Evolutionary conservation across 2,329 filamentous ascomycete genomes (phyloP).

Genomic region (Coniochaeta sp.): DNA sequence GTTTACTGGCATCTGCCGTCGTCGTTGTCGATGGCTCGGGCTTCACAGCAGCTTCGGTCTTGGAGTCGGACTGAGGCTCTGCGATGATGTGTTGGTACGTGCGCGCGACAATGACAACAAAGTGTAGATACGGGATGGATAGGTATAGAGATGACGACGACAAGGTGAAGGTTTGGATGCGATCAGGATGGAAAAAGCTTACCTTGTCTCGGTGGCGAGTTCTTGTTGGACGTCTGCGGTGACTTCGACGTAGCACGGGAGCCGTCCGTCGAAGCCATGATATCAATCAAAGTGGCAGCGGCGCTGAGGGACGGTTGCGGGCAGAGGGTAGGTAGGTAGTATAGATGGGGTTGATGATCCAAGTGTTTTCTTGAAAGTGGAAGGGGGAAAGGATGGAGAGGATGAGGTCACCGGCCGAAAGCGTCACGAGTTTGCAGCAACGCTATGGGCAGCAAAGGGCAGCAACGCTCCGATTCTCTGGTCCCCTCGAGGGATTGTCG

Average conservation of each 20-base stretch:
- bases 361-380: too few species aligned
- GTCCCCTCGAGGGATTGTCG: background rate
- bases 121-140: slow-evolving; percentile 10
- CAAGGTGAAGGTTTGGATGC: slow-evolving; percentile 8
- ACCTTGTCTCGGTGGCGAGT: slow-evolving; percentile 36
- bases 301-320: slow-evolving; percentile 5
- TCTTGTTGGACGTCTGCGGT: slow-evolving; percentile 36
- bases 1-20: slow-evolving; percentile 55
- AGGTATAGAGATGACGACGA: slow-evolving; percentile 14
- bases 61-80: slow-evolving; percentile 14
- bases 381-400: background rate
- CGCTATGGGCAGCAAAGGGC: background rate
- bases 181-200: slow-evolving; percentile 17
- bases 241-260: slow-evolving; percentile 39
- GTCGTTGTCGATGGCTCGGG: slow-evolving; percentile 40
- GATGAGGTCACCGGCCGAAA: slow-evolving; percentile 3
- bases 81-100: slow-evolving; percentile 1
- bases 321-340: slow-evolving; percentile 9
- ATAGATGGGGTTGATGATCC: background rate
- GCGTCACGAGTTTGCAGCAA: background rate
- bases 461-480: background rate
- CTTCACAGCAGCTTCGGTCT: slow-evolving; percentile 41
- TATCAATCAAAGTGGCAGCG: slow-evolving; percentile 29
- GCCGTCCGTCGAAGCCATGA: slow-evolving; percentile 39
- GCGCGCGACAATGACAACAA: slow-evolving; percentile 3